These are phyloP conservation scores for Cucurbita maxima DNA, from an alignment of 306 rosid species.

Conservation along the genomic window DNA sequence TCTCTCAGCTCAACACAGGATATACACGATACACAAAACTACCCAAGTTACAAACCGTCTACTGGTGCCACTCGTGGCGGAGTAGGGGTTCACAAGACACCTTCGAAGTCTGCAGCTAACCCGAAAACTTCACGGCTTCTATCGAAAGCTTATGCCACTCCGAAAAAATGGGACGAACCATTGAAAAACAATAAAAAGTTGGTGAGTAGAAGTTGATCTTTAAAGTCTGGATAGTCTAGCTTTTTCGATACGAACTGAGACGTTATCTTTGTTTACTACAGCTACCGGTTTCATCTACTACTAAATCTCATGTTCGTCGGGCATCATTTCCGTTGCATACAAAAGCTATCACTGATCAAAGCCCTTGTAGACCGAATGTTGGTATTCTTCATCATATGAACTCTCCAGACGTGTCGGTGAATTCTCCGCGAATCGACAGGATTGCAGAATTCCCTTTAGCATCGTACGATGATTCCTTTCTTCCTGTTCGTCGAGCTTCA, in stretches of 20 bases:
- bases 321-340: conserved; percentile 67
- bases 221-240: not conserved
- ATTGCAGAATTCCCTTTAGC: conserved; percentile 90
- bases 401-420: conserved; percentile 84
- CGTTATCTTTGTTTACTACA: conserved; percentile 16
- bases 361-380: conserved; percentile 20
- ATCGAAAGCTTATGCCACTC: conserved; percentile 31
- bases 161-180: conserved; percentile 36
- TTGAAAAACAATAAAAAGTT: conserved; percentile 30
- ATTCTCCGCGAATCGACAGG: conserved; percentile 89
- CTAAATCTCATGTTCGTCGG: conserved; percentile 42
- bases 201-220: conserved; percentile 22
- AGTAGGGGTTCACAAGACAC: conserved; percentile 28
- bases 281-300: conserved; percentile 35
- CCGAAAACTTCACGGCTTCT: conserved; percentile 28
- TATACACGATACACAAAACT: conserved; percentile 43
- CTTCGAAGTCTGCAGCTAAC: conserved; percentile 33
- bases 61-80: conserved; percentile 24
- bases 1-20: conserved; percentile 53
- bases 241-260: not conserved
- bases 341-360: conserved; percentile 27
- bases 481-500: conserved; percentile 32
- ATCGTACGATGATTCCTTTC: conserved; percentile 45
- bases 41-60: conserved; percentile 30
- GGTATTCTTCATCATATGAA: conserved; percentile 35